Evolutionary conservation across 345 rosid genomes (phyloP).

Genomic region (Melaleuca alternifolia): DNA sequence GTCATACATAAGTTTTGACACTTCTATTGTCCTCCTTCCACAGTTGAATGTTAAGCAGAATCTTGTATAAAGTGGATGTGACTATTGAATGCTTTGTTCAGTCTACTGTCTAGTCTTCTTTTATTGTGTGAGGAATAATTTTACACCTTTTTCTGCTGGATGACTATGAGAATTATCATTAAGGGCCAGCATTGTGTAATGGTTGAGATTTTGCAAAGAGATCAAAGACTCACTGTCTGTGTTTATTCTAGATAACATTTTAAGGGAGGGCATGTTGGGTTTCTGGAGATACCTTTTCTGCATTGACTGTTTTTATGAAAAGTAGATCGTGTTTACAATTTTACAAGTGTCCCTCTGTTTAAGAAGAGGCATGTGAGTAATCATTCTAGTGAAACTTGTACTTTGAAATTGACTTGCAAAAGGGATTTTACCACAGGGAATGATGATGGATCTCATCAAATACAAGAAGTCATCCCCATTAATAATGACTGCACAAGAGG

Average conservation of each 20-base stretch:
- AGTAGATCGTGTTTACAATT: background rate
- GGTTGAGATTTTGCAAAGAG: background rate
- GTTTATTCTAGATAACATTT: background rate
- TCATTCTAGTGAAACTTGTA: background rate
- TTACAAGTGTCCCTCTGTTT: background rate
- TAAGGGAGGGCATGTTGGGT: background rate
- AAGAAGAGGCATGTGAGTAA: background rate
- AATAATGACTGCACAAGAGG: slow-evolving; percentile 7
- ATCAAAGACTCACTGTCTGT: background rate
- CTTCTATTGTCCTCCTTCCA: too few relatives aligned
- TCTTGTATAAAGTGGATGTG: background rate
- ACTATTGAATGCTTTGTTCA: background rate
- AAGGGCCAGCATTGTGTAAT: background rate
- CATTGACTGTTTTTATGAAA: background rate
- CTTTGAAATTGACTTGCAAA: background rate
- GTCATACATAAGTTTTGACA: too few relatives aligned
- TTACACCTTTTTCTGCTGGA: background rate
- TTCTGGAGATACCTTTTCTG: background rate
- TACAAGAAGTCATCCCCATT: slow-evolving; percentile 14
- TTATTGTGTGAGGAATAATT: background rate
- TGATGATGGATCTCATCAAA: slow-evolving; percentile 51
- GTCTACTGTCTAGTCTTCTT: background rate
- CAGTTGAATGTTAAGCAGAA: background rate
- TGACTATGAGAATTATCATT: background rate
- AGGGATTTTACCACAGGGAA: slow-evolving; percentile 30